phyloP scores from a whole-genome alignment of 148 eudicot genomes.

The Agrostemma githago region DNA sequence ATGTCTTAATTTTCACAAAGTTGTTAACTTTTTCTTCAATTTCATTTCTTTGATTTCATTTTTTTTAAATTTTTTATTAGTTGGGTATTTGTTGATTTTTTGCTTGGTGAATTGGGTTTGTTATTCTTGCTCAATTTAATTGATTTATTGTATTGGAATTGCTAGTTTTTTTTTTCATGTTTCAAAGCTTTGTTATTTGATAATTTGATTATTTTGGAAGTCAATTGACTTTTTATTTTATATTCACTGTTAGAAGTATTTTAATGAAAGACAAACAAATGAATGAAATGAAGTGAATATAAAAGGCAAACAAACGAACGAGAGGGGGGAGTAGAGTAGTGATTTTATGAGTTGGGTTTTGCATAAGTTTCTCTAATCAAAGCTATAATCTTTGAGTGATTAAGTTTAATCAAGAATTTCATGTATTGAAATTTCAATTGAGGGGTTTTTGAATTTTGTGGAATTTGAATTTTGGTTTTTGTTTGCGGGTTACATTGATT shows the following conservation, averaged over 20 bases:
- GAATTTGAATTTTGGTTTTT: too few relatives aligned
- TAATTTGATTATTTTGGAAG: neutral
- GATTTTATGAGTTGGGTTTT: neutral
- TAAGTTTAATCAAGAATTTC: neutral
- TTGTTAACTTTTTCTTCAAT: neutral
- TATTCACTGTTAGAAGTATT: too few relatives aligned
- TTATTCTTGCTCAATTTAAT: neutral
- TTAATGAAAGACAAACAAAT: too few relatives aligned
- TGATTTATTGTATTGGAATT: neutral
- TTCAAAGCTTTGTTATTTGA: neutral
- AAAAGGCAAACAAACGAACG: too few relatives aligned
- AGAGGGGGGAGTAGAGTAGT: too few relatives aligned
- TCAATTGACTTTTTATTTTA: neutral
- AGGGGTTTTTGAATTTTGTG: neutral
- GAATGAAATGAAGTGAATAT: too few relatives aligned
- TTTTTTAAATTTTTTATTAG: neutral
- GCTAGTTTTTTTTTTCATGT: too few relatives aligned
- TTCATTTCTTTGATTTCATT: slow-evolving; percentile 20
- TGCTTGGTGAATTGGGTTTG: slow-evolving; percentile 11
- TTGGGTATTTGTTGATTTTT: slow-evolving; percentile 24
- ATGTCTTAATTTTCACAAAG: neutral
- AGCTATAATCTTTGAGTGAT: neutral
- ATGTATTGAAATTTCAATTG: neutral
- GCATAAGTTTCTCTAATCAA: neutral
- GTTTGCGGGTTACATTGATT: too few relatives aligned